phyloP scores from a whole-genome alignment of 306 rosid genomes.

The Sesbania bispinosa region DNA sequence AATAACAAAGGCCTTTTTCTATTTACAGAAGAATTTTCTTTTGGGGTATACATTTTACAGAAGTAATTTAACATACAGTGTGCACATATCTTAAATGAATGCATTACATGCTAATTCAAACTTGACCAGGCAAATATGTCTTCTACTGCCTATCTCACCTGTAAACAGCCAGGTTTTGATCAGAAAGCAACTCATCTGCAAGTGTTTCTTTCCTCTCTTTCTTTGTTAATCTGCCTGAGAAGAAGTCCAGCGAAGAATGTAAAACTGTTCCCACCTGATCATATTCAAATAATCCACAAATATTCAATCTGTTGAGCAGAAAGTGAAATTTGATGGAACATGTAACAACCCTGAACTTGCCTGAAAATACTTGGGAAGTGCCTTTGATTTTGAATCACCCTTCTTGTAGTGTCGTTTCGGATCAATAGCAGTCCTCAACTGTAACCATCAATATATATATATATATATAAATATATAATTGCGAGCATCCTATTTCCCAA shows the following conservation, averaged over 20 bases:
- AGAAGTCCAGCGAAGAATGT: slow-evolving; percentile 67
- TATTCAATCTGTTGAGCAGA: background rate
- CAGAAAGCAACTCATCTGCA: slow-evolving; percentile 45
- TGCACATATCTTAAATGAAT: background rate
- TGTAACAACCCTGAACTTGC: slow-evolving; percentile 37
- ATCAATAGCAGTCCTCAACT: slow-evolving; percentile 78
- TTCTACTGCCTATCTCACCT: slow-evolving; percentile 16
- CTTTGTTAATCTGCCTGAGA: slow-evolving; percentile 68
- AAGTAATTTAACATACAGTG: background rate
- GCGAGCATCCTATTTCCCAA: background rate
- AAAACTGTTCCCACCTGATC: slow-evolving; percentile 79
- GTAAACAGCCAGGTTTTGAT: slow-evolving; percentile 22
- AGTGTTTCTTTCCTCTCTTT: slow-evolving; percentile 72
- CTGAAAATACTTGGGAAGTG: slow-evolving; percentile 77
- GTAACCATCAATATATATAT: slow-evolving; percentile 24
- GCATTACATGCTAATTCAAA: background rate
- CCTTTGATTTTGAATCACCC: no score
- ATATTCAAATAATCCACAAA: background rate
- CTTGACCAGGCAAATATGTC: background rate
- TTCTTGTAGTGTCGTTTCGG: no score
- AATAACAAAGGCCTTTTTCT: background rate
- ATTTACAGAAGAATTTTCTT: no score
- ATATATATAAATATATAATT: background rate
- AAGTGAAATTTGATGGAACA: slow-evolving; percentile 1
- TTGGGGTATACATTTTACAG: background rate